These are phyloP conservation scores for Gryganskiella cystojenkinii DNA, from an alignment of 192 early-diverging fungal genomes.

Conservation along the genomic window DNA sequence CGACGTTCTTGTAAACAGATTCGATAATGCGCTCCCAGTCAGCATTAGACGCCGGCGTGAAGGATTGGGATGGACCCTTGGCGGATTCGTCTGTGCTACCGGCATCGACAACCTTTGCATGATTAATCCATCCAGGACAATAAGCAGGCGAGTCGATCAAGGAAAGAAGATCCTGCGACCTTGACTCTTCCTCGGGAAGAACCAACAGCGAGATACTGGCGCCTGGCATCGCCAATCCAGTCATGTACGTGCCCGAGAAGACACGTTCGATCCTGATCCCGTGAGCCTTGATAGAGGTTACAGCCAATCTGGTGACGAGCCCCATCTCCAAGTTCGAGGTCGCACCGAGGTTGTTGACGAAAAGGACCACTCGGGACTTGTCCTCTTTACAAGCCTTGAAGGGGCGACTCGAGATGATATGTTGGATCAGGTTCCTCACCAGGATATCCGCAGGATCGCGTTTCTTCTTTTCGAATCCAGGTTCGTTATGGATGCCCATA, in stretches of 20 bases:
- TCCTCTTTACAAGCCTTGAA: conserved; percentile 55
- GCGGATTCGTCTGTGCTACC: conserved; percentile 58
- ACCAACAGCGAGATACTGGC: conserved; percentile 74
- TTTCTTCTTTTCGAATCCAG: conserved; percentile 70
- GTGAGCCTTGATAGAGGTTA: conserved; percentile 50
- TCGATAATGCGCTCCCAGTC: conserved; percentile 61
- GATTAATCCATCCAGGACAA: conserved; percentile 75
- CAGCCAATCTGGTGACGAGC: conserved; percentile 74
- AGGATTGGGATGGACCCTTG: conserved; percentile 13
- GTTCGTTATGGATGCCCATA: conserved; percentile 87
- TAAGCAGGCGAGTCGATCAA: conserved; percentile 68
- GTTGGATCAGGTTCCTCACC: conserved; percentile 64
- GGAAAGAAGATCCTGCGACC: conserved; percentile 50
- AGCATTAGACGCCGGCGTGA: conserved; percentile 53
- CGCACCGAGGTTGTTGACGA: conserved; percentile 89
- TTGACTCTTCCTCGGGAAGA: conserved; percentile 57
- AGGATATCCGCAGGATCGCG: conserved; percentile 62
- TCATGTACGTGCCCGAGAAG: conserved; percentile 80
- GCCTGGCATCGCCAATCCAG: conserved; percentile 85
- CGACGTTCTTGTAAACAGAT: conserved; percentile 58
- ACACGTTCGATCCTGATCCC: conserved; percentile 64
- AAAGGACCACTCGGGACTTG: conserved; percentile 64
- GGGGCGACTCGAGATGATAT: conserved; percentile 41
- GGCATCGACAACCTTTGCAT: conserved; percentile 42
- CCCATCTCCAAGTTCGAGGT: conserved; percentile 78